These are phyloP conservation scores for Starmerella stigmatis DNA, from an alignment of 805 yeast species.

Conservation along the genomic window DNA sequence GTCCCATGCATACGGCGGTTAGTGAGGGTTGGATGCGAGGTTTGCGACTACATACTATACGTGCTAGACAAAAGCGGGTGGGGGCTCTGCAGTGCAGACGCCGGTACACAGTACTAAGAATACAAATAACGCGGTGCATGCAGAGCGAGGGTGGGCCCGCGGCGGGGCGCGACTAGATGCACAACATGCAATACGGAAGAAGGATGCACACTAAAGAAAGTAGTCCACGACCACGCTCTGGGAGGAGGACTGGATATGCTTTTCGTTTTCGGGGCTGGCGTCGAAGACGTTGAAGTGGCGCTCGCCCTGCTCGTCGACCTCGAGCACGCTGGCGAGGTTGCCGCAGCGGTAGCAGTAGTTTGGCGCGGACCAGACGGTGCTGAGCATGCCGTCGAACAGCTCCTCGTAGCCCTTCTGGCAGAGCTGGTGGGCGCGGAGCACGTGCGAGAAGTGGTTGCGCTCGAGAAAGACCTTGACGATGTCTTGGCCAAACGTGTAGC, in stretches of 20 bases:
- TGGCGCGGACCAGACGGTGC: conserved; percentile 98
- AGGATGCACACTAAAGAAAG: conserved; percentile 9
- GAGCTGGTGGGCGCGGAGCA: conserved; percentile 88
- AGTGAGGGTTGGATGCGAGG: no score
- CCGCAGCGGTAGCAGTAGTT: conserved; percentile 97
- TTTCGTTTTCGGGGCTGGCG: conserved; percentile 88
- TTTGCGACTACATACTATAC: no score
- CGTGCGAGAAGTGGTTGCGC: conserved; percentile 66
- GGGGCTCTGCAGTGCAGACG: no score
- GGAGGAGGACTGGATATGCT: conserved; percentile 30
- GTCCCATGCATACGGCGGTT: no score
- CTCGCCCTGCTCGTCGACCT: conserved; percentile 59
- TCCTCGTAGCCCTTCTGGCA: conserved; percentile 95
- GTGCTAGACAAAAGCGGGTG: no score
- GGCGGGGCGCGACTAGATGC: not conserved
- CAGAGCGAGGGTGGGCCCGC: no score
- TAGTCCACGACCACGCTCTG: conserved; percentile 25
- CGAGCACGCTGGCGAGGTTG: conserved; percentile 93
- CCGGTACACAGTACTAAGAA: no score
- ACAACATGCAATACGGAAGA: not conserved
- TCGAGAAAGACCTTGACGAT: conserved; percentile 79
- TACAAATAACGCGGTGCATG: no score
- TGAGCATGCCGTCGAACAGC: conserved; percentile 78
- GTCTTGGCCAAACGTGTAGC: conserved; percentile 87
- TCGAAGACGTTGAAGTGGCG: conserved; percentile 83